Percentiles rank a stretch among this genome's conserved stretches.
phyloP scores from a whole-genome alignment of 805 yeast species.

The Komagataella ulmi region DNA sequence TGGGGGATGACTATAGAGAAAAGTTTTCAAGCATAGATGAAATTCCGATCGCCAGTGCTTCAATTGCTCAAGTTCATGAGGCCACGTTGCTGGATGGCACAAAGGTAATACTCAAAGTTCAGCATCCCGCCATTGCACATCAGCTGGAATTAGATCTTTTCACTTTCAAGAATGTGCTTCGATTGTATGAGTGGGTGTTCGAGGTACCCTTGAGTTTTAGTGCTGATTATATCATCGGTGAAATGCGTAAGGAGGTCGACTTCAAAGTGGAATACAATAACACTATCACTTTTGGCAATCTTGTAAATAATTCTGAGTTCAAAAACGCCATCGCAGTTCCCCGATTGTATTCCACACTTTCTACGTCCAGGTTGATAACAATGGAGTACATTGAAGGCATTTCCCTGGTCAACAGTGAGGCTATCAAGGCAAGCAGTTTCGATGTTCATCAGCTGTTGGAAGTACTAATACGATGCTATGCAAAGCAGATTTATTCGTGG shows the following conservation, averaged over 20 bases:
- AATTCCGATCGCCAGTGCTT: conserved; percentile 60
- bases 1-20: conserved; percentile 28
- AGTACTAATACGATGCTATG: conserved; percentile 35
- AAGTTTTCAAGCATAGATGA: conserved; percentile 34
- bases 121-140: conserved; percentile 45
- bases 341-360: conserved; percentile 25
- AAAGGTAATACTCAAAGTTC: conserved; percentile 53
- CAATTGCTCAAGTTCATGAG: conserved; percentile 58
- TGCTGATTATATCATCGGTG: conserved; percentile 42
- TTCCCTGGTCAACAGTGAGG: conserved; percentile 27
- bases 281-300: conserved; percentile 23
- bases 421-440: conserved; percentile 31
- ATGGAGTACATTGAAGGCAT: conserved; percentile 58
- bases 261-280: conserved; percentile 45
- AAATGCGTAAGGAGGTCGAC: conserved; percentile 47
- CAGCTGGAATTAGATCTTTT: conserved; percentile 51
- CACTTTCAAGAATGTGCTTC: conserved; percentile 39
- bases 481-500: conserved; percentile 50
- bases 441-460: conserved; percentile 29
- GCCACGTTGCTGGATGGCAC: conserved; percentile 33
- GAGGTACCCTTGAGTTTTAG: conserved; percentile 49
- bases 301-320: conserved; percentile 31
- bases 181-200: conserved; percentile 42
- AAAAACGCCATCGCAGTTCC: conserved; percentile 41
- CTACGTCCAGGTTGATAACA: conserved; percentile 39